Evolutionary conservation across 2,329 filamentous ascomycete genomes (phyloP), one percentile per base, ranked within the genome.

Genomic region (Microcera coccophila): DNA sequence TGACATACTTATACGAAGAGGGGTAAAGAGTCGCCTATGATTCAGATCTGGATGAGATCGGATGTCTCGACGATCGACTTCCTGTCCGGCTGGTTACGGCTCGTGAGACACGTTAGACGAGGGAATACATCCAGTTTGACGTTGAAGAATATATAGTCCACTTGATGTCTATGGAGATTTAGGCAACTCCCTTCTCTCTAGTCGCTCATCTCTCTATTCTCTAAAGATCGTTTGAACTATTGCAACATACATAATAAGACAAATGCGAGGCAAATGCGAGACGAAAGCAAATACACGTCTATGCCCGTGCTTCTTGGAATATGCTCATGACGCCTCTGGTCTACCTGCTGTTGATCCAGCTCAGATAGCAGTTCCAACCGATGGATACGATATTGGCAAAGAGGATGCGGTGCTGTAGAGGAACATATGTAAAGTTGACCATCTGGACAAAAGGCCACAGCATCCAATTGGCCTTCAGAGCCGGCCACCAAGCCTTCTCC

Each of bases 371-470:
- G 65, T 83, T 83, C 79, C 79, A 83, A 48, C 78, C 79, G 52
- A 80, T 75, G 41, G 73, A 87, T 41, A 95, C 75, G 38, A 94
- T 65, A 60, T 96, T 96, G 57, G 95, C 90, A 48, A 95, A 84
- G 56, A 95, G 70, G 32, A 96, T 80, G 45, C 90, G 78, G 67
- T 91, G 82, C 62, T 94, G 80, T 49, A 94, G 72, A 37, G 90
- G 90, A 50, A 95, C 79, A 51, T 93, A 78, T 59, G 85, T 85
- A 71, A 96, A 96, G 73, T 96, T 96, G 60, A 84, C 75, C 41
- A 84, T 73, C 71, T 96, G 90, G 42, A 94, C 88, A 50, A 75
- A 73, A 3, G 90, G 90, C 90, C 90, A 96, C 42, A 96, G 67
- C 71, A 88, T 78, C 76, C 88, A 89, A 71, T 95, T 96, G 63